Percentiles rank a stretch among this genome's conserved stretches.
These are phyloP conservation scores for Pueraria montana DNA, from an alignment of 306 rosid genomes.

Conservation along the genomic window DNA sequence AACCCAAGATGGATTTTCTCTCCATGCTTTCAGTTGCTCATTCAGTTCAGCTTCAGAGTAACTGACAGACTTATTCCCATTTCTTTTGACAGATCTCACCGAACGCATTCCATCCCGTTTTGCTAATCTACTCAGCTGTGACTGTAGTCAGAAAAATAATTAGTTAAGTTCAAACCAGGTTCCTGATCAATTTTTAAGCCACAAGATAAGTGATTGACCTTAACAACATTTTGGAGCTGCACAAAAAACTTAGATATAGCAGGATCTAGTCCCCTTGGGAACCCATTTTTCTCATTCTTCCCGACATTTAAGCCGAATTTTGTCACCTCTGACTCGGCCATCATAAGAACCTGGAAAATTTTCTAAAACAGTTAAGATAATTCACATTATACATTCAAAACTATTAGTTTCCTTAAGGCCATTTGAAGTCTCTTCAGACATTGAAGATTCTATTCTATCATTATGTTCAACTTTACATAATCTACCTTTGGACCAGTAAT, in stretches of 20 bases:
- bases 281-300: slow-evolving; percentile 59
- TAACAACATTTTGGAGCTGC: slow-evolving; percentile 72
- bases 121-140: slow-evolving; percentile 71
- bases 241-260: slow-evolving; percentile 67
- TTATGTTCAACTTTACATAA: slow-evolving; percentile 5
- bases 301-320: slow-evolving; percentile 50
- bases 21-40: slow-evolving; percentile 91
- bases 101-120: slow-evolving; percentile 55
- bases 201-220: slow-evolving; percentile 60
- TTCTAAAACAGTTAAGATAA: slow-evolving; percentile 29
- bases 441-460: neutral
- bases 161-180: slow-evolving; percentile 24
- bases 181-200: slow-evolving; percentile 18
- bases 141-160: slow-evolving; percentile 52
- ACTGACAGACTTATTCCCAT: slow-evolving; percentile 45
- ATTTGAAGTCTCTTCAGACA: neutral
- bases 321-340: slow-evolving; percentile 65
- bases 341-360: slow-evolving; percentile 57
- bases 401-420: neutral
- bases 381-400: slow-evolving; percentile 27
- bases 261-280: slow-evolving; percentile 54
- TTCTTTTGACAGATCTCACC: slow-evolving; percentile 51
- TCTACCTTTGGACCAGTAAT: neutral
- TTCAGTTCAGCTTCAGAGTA: slow-evolving; percentile 74
- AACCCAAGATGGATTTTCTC: slow-evolving; percentile 87